Evolutionary conservation across 805 yeast species (phyloP).

Genomic region (Yamadazyma paraphyllophila): DNA sequence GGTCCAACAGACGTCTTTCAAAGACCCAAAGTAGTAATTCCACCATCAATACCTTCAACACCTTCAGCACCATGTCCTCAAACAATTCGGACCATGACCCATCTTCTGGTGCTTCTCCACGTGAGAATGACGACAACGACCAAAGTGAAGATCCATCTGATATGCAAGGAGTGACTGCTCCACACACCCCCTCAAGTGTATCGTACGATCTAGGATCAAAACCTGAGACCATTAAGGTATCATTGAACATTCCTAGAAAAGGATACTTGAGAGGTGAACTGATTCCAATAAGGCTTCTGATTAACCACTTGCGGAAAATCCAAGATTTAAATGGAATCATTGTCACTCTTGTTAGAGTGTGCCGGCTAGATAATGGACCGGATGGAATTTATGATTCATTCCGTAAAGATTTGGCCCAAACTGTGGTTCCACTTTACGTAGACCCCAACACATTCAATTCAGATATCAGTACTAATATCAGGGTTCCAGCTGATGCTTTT

Average conservation of each 20-base stretch:
- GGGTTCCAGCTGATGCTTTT: slow-evolving; percentile 81
- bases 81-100: slow-evolving; percentile 26
- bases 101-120: slow-evolving; percentile 5
- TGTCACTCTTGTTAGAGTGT: slow-evolving; percentile 75
- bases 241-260: slow-evolving; percentile 45
- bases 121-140: not conserved
- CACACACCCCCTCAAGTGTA: slow-evolving; percentile 10
- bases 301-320: slow-evolving; percentile 69
- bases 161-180: not conserved
- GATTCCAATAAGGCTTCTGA: slow-evolving; percentile 65
- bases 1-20: slow-evolving; percentile 23
- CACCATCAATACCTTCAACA: slow-evolving; percentile 29
- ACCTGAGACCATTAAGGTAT: slow-evolving; percentile 34
- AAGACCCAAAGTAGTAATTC: slow-evolving; percentile 36
- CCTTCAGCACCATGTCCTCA: slow-evolving; percentile 30
- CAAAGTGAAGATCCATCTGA: not conserved
- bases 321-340: slow-evolving; percentile 72
- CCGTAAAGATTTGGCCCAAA: slow-evolving; percentile 80
- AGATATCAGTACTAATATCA: slow-evolving; percentile 58
- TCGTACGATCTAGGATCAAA: slow-evolving; percentile 11
- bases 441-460: slow-evolving; percentile 61
- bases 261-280: slow-evolving; percentile 81
- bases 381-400: slow-evolving; percentile 66
- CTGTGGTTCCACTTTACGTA: slow-evolving; percentile 72
- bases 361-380: slow-evolving; percentile 59